Evolutionary conservation across 495 filamentous ascomycete genomes (phyloP).

Genomic region (Cercophora newfieldiana): DNA sequence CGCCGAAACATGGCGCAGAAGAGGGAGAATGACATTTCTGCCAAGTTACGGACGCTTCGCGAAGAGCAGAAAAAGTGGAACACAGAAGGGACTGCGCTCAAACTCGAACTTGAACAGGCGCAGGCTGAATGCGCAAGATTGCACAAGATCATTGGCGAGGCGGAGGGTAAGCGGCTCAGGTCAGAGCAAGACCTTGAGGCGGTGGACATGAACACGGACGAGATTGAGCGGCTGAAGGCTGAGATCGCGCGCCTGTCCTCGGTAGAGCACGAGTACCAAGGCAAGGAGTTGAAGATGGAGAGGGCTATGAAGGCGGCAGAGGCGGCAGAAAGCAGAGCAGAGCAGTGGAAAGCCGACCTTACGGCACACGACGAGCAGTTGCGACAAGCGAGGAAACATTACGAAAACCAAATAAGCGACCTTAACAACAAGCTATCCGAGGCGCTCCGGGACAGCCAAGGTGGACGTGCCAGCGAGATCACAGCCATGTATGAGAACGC

Average conservation of each 20-base stretch:
- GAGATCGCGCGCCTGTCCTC: constrained; percentile 59
- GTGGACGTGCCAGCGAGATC: constrained; percentile 37
- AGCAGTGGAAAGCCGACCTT: constrained; percentile 52
- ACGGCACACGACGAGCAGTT: constrained; percentile 54
- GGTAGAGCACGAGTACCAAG: constrained; percentile 58
- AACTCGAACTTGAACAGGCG: constrained; percentile 52
- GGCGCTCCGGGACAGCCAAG: constrained; percentile 44
- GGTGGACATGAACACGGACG: constrained; percentile 57
- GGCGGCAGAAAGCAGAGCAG: constrained; percentile 50
- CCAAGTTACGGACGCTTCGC: constrained; percentile 57
- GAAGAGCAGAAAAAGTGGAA: constrained; percentile 70
- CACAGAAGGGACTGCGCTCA: constrained; percentile 51
- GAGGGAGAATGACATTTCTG: constrained; percentile 64
- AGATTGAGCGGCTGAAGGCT: constrained; percentile 57
- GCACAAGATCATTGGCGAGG: constrained; percentile 57
- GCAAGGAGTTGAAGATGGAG: constrained; percentile 55
- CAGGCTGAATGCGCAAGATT: constrained; percentile 56
- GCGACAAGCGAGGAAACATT: constrained; percentile 42
- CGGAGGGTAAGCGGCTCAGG: constrained; percentile 59
- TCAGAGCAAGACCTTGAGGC: constrained; percentile 60
- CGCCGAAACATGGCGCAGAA: constrained; percentile 66
- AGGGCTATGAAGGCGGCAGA: constrained; percentile 52
- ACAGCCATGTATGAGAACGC: constrained; percentile 37
- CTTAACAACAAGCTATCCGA: constrained; percentile 44
- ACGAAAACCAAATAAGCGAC: constrained; percentile 47